phyloP scores from a whole-genome alignment of 306 rosid species.

The Cicer bijugum region DNA sequence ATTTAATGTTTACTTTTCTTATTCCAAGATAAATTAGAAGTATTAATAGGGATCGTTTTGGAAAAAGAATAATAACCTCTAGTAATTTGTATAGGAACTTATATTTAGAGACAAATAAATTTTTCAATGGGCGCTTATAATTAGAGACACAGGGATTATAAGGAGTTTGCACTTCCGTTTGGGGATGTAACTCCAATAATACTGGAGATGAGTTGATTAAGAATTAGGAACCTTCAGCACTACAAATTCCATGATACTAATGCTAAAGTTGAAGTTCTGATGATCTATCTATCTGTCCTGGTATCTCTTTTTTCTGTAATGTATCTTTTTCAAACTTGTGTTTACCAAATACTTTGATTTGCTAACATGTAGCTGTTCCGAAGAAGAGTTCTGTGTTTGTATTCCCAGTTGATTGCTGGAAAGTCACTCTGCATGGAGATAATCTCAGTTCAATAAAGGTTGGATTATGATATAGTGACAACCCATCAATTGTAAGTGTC shows the following conservation, averaged over 20 bases:
- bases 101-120: background rate
- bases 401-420: conserved; percentile 76
- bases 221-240: background rate
- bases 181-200: background rate
- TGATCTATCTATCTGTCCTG: conserved; percentile 1
- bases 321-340: conserved; percentile 9
- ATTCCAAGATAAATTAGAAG: too few relatives aligned
- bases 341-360: conserved; percentile 37
- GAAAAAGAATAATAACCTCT: too few relatives aligned
- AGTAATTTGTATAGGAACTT: too few relatives aligned
- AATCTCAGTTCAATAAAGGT: conserved; percentile 70
- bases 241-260: background rate
- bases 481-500: conserved; percentile 35
- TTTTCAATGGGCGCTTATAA: background rate
- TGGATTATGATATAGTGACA: conserved; percentile 42
- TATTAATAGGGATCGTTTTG: too few relatives aligned
- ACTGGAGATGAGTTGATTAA: conserved; percentile 10
- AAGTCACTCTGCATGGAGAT: conserved; percentile 76
- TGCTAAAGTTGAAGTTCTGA: conserved; percentile 24
- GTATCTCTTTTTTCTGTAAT: conserved; percentile 10
- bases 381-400: conserved; percentile 70
- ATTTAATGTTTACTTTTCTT: too few relatives aligned
- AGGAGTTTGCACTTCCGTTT: conserved; percentile 9
- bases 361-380: conserved; percentile 73
- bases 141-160: too few relatives aligned